These are phyloP conservation scores for Amanita pallidorosea DNA, from an alignment of 768 basidiomycete genomes.

Conservation along the genomic window DNA sequence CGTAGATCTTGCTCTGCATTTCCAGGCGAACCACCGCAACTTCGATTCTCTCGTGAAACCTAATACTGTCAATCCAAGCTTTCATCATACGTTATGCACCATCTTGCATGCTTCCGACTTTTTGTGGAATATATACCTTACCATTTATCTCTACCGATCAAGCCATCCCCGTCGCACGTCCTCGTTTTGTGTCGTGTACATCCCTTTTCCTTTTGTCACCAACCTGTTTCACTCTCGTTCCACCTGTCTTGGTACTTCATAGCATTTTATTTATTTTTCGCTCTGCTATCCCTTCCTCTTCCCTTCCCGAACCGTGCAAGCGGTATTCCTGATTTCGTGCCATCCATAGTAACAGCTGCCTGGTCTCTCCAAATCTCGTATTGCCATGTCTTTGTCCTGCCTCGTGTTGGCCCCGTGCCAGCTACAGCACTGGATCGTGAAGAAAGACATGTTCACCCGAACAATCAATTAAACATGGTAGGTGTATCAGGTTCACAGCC, in stretches of 20 bases:
- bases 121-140: background rate
- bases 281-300: background rate
- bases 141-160: background rate
- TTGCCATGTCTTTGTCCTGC: background rate
- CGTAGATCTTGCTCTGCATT: background rate
- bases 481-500: background rate
- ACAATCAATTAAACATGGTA: background rate
- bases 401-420: background rate
- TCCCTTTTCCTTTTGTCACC: background rate
- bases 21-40: background rate
- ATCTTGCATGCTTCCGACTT: background rate
- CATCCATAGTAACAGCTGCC: background rate
- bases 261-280: background rate
- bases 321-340: background rate
- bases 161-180: background rate
- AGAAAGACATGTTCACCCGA: background rate
- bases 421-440: background rate
- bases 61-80: background rate
- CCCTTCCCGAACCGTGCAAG: background rate
- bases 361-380: background rate
- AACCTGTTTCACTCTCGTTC: background rate
- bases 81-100: background rate
- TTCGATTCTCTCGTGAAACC: background rate
- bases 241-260: background rate
- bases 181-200: background rate